Evolutionary conservation across 1,139 yeast species (phyloP), one percentile per base, ranked within the genome.

Genomic region (Kodamaea arcana): DNA sequence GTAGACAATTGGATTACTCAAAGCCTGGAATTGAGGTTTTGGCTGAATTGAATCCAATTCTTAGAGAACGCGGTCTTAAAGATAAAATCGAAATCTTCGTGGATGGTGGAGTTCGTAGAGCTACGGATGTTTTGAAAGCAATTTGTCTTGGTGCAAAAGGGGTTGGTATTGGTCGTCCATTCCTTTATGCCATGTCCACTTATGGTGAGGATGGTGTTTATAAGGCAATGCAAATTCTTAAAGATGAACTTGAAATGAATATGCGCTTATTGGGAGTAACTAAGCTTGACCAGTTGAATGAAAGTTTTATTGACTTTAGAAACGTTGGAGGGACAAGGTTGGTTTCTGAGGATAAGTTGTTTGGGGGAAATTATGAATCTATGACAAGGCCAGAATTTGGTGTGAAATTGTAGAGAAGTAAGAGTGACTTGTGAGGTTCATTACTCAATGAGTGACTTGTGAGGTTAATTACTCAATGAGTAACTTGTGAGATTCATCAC

Each of bases 251-350:
- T 56, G 78, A 75, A 43, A 84, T 87, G 92, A 79, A 83, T 58
- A 86, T 90, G 97, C 72, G 95, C 45, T 67, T 88, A 33, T 62
- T 90, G 33, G 97, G 97, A 29, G 95, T 76, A 23, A 78, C 76
- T 15, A 69, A 68, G 17, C 62, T 90, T 15, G 74, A 70, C 31
- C 82, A 87, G 29, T 67, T 90, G 43, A 68, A 75, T 44, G 80
- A 79, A 11, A 38, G 44, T 15, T 65, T 49, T 41, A 51, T 70
- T 22, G 73, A 69, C 40, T 48, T 53, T 32, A 44, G 58, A 30
- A 41, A 41, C 27, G 34, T 40, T 13, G 32, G 32, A 4, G 37
- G 36, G 20, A 37, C 43, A 30, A 42, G 58, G 18, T 47, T 39
- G 31, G 52, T 60, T 12, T 62, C 71, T 1, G 66, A 60, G 24